Evolutionary conservation across 2,329 filamentous ascomycete species (phyloP).

Genomic region (Berkeleyomyces basicola): DNA sequence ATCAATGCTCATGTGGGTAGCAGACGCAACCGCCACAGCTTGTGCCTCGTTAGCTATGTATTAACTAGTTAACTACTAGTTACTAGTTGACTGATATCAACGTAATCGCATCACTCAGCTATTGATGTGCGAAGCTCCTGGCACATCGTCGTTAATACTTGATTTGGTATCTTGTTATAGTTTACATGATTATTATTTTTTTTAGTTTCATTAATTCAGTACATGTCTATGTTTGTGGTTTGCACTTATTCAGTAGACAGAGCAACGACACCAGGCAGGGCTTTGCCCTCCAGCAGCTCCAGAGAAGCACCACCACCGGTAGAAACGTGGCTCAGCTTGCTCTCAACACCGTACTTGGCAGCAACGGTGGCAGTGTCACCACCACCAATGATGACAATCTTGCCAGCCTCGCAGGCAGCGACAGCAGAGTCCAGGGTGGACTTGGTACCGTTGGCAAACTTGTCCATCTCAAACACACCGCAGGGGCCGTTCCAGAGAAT

Average conservation of each 20-base stretch:
- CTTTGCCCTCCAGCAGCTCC: conserved; percentile 96
- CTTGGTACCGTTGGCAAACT: conserved; percentile 87
- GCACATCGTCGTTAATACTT: background rate
- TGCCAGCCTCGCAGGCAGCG: conserved; percentile 59
- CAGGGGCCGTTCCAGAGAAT: conserved; percentile 98
- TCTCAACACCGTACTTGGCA: conserved; percentile 90
- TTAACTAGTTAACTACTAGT: too few relatives aligned
- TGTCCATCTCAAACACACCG: conserved; percentile 93
- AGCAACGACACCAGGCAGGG: conserved; percentile 79
- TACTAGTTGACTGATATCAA: background rate
- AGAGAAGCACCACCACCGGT: conserved; percentile 91
- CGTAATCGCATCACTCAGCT: background rate
- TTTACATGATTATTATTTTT: conserved; percentile 2
- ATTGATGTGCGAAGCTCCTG: too few relatives aligned
- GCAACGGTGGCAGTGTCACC: conserved; percentile 97
- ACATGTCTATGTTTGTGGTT: background rate
- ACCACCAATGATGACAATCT: conserved; percentile 96
- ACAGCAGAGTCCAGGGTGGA: conserved; percentile 79
- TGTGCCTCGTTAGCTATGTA: too few relatives aligned
- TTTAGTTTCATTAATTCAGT: background rate
- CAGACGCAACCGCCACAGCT: background rate
- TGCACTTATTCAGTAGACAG: conserved; percentile 57
- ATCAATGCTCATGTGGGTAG: background rate
- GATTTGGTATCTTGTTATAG: background rate
- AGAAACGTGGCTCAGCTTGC: conserved; percentile 95